Evolutionary conservation across 345 rosid species (phyloP).

Genomic region (Pistacia atlantica): DNA sequence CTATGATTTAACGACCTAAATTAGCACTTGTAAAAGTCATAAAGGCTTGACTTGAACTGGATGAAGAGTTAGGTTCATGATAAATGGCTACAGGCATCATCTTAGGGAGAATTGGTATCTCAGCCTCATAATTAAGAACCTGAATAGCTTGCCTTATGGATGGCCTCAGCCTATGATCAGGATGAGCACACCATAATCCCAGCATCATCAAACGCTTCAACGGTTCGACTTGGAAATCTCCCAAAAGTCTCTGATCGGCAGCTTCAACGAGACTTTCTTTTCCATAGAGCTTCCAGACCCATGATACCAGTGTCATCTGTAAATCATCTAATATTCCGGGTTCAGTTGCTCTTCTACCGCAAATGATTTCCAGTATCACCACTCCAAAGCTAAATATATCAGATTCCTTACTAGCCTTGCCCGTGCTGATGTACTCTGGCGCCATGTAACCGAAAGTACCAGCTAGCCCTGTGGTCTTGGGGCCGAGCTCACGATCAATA

Average conservation of each 20-base stretch:
- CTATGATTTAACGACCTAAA: not conserved
- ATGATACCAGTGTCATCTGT: constrained; percentile 11
- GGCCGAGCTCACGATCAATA: constrained; percentile 50
- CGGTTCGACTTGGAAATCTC: not conserved
- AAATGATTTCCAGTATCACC: constrained; percentile 41
- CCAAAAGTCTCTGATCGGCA: not conserved
- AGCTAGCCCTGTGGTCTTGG: constrained; percentile 48
- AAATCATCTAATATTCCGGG: not conserved
- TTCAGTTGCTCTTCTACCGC: constrained; percentile 42
- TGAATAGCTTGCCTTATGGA: constrained; percentile 24
- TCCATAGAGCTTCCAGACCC: constrained; percentile 26
- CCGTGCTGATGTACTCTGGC: constrained; percentile 51
- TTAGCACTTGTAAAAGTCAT: not conserved
- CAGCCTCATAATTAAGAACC: constrained; percentile 10
- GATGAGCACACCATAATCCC: constrained; percentile 30
- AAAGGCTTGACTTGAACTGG: not conserved
- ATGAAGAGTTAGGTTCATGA: not conserved
- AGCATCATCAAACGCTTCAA: constrained; percentile 2
- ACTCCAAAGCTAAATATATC: constrained; percentile 54
- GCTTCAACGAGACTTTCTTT: not conserved
- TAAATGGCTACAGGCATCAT: constrained; percentile 10
- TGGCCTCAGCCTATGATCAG: constrained; percentile 26
- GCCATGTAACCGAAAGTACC: constrained; percentile 58
- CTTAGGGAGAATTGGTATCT: not conserved
- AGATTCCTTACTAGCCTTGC: constrained; percentile 51